Evolutionary conservation across 2,329 filamentous ascomycete genomes (phyloP).

Genomic region (Zelopaecilomyces penicillatus): DNA sequence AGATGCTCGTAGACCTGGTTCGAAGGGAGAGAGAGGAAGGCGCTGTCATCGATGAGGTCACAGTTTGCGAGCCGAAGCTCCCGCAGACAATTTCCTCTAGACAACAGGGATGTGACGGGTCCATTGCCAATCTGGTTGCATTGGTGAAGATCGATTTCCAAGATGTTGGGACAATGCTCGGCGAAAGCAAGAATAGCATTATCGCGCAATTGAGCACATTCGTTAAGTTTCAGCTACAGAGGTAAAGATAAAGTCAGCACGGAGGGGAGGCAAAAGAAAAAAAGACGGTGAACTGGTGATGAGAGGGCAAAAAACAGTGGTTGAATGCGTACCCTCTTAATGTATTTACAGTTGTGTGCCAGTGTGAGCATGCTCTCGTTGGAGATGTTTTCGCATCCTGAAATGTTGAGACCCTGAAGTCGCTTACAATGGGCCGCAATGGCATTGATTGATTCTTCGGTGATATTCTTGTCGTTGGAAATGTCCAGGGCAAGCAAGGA

Average conservation of each 20-base stretch:
- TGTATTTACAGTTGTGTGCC: constrained; percentile 71
- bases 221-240: constrained; percentile 79
- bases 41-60: constrained; percentile 73
- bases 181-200: constrained; percentile 78
- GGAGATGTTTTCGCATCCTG: constrained; percentile 73
- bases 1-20: constrained; percentile 72
- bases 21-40: constrained; percentile 70
- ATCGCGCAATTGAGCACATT: constrained; percentile 78
- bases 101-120: constrained; percentile 73
- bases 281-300: neutral
- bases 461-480: constrained; percentile 75
- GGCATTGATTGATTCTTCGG: constrained; percentile 67
- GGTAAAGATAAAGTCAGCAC: constrained; percentile 21
- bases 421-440: constrained; percentile 76
- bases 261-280: neutral
- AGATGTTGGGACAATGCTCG: constrained; percentile 78
- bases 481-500: constrained; percentile 86
- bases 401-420: constrained; percentile 88
- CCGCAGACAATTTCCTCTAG: constrained; percentile 72
- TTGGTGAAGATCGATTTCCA: constrained; percentile 91
- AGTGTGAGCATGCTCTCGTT: constrained; percentile 77
- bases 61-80: constrained; percentile 85
- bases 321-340: constrained; percentile 63
- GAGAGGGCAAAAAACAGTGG: neutral
- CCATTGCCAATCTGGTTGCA: constrained; percentile 74